Conservation (phyloP, 169 alveolate species). For the Plasmodium sp. region DNA sequence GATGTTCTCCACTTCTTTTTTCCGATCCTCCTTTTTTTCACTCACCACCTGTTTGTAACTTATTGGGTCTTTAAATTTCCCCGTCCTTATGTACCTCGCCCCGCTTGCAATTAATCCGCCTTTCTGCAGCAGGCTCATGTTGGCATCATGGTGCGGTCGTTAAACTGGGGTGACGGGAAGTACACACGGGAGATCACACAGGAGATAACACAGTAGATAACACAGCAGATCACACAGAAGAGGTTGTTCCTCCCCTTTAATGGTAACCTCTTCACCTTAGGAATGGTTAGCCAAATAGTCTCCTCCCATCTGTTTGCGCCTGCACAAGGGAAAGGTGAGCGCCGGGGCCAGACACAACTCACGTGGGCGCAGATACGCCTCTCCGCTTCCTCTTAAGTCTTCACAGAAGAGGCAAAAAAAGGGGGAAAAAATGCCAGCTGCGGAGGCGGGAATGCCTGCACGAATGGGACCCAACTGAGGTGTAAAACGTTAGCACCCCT, state of each 20-base stretch:
- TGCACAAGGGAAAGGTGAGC: not conserved
- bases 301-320: not conserved
- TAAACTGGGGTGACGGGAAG: not conserved
- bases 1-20: not conserved
- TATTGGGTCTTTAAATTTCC: conserved; percentile 33
- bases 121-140: not conserved
- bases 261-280: not conserved
- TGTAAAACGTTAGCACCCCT: not conserved
- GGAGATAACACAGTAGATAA: not conserved
- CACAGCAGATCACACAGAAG: not conserved
- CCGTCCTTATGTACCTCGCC: conserved; percentile 34
- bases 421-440: not conserved
- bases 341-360: not conserved
- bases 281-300: not conserved
- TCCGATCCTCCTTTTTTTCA: not conserved
- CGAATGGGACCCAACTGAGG: not conserved
- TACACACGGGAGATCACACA: not conserved
- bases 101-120: not conserved
- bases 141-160: not conserved
- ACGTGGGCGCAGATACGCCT: not conserved
- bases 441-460: not conserved
- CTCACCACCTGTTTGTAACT: not conserved
- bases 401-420: not conserved
- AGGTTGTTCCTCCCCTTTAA: not conserved
- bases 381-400: not conserved